These are phyloP conservation scores for Micractinium conductrix DNA, from an alignment of 139 green algal species.

Conservation along the genomic window DNA sequence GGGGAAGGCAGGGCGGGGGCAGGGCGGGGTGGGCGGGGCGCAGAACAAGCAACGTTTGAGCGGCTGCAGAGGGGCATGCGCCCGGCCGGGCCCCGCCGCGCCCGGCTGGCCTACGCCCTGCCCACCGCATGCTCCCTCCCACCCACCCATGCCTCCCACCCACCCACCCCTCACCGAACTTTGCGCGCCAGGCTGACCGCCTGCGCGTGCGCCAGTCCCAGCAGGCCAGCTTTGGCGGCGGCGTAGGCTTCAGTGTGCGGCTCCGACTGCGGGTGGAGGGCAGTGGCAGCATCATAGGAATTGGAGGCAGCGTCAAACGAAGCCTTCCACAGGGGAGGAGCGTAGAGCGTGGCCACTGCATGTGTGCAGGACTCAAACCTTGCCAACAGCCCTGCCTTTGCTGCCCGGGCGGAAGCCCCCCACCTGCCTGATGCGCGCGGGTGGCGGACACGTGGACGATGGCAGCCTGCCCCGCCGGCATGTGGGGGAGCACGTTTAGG, in stretches of 20 bases:
- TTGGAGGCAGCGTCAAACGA: too few species aligned
- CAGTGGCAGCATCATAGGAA: too few species aligned
- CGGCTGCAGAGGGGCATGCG: too few species aligned
- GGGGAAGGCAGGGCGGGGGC: background rate
- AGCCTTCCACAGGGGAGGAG: too few species aligned
- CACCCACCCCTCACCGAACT: background rate
- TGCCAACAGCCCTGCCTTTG: too few species aligned
- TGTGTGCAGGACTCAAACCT: too few species aligned
- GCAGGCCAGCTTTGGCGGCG: slow-evolving; percentile 61
- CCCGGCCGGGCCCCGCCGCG: too few species aligned
- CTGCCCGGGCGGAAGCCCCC: background rate
- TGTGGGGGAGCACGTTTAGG: slow-evolving; percentile 46
- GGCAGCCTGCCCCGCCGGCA: slow-evolving; percentile 40
- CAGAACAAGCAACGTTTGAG: too few species aligned
- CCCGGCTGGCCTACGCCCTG: background rate
- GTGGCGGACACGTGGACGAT: slow-evolving; percentile 68
- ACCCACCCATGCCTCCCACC: background rate
- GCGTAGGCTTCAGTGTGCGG: slow-evolving; percentile 61
- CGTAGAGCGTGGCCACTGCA: too few species aligned
- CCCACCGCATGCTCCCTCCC: too few species aligned
- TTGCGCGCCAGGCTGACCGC: slow-evolving; percentile 23
- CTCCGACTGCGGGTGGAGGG: slow-evolving; percentile 55
- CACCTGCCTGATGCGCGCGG: slow-evolving; percentile 33
- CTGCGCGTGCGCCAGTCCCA: slow-evolving; percentile 65
- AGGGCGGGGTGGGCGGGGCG: background rate